These are phyloP conservation scores for Colletotrichum chlorophyti DNA, from an alignment of 2,329 filamentous ascomycete genomes.

Conservation along the genomic window DNA sequence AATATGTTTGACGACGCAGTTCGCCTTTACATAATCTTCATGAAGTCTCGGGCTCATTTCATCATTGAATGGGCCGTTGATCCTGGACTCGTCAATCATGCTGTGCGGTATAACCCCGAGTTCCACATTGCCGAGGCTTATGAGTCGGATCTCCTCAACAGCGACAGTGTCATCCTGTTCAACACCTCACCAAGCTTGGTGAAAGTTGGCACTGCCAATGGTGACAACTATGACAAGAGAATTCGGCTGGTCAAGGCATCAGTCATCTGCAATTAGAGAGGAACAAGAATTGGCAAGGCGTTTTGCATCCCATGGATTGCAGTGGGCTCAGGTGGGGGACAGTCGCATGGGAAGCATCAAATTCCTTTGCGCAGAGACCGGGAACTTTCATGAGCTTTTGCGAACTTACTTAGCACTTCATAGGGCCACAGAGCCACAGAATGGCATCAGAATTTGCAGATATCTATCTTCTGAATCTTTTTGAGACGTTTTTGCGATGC, in stretches of 20 bases:
- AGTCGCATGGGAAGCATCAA: too few species aligned
- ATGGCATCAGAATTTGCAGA: too few species aligned
- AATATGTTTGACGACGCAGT: background rate
- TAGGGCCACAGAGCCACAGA: too few species aligned
- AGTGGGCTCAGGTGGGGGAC: too few species aligned
- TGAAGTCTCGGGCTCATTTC: background rate
- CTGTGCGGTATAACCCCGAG: background rate
- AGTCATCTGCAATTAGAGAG: background rate
- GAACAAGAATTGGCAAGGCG: too few species aligned
- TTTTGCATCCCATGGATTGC: too few species aligned
- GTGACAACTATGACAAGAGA: slow-evolving; percentile 8
- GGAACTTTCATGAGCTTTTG: too few species aligned
- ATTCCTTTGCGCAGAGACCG: too few species aligned
- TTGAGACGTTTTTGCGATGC: too few species aligned
- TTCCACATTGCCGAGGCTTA: background rate
- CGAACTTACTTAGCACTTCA: too few species aligned
- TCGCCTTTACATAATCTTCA: background rate
- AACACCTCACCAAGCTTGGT: background rate
- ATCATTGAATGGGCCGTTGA: background rate
- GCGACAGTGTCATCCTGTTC: background rate
- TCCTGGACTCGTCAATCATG: accelerated
- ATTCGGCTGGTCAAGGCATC: slow-evolving; percentile 1
- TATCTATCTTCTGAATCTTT: too few species aligned
- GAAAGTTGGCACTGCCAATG: slow-evolving; percentile 25
- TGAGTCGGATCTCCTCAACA: background rate